Percentiles rank a stretch among this genome's conserved stretches.
Evolutionary conservation across 345 rosid genomes (phyloP).

Genomic region (Ceriops zippeliana): DNA sequence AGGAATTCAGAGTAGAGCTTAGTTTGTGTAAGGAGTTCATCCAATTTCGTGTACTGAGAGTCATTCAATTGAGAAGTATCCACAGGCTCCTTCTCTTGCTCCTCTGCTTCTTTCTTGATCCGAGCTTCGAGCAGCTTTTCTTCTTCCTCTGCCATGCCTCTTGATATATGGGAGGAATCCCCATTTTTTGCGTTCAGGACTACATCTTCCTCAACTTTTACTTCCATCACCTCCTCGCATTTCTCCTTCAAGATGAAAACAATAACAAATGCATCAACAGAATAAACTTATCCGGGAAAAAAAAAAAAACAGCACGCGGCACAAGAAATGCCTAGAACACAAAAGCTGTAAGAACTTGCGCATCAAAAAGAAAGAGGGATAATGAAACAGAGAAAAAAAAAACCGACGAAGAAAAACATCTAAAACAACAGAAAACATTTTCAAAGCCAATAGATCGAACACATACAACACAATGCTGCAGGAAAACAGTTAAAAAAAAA

Average conservation of each 20-base stretch:
- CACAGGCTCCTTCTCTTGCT: slow-evolving; percentile 17
- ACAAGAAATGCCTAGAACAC: too few relatives aligned
- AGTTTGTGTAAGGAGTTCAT: slow-evolving; percentile 84
- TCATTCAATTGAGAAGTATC: slow-evolving; percentile 47
- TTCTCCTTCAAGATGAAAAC: slow-evolving; percentile 11
- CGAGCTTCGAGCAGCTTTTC: slow-evolving; percentile 53
- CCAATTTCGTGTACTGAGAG: slow-evolving; percentile 57
- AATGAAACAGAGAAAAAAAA: too few relatives aligned
- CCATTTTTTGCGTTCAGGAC: slow-evolving; percentile 40
- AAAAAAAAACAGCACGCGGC: too few relatives aligned
- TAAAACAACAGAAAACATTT: neutral
- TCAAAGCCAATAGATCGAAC: too few relatives aligned
- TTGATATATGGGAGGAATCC: slow-evolving; percentile 48
- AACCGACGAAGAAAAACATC: neutral
- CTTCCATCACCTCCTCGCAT: slow-evolving; percentile 11
- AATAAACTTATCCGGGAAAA: too few relatives aligned
- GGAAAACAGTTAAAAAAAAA: neutral
- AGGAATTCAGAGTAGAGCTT: slow-evolving; percentile 76
- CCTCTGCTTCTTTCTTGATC: slow-evolving; percentile 36
- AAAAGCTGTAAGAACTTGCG: neutral
- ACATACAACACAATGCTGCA: too few relatives aligned
- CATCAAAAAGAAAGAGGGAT: neutral
- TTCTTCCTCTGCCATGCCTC: slow-evolving; percentile 65
- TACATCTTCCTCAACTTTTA: slow-evolving; percentile 37
- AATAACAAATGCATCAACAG: neutral